Conservation (phyloP, 2,329 filamentous ascomycete species). For the Thelonectria discophora region DNA sequence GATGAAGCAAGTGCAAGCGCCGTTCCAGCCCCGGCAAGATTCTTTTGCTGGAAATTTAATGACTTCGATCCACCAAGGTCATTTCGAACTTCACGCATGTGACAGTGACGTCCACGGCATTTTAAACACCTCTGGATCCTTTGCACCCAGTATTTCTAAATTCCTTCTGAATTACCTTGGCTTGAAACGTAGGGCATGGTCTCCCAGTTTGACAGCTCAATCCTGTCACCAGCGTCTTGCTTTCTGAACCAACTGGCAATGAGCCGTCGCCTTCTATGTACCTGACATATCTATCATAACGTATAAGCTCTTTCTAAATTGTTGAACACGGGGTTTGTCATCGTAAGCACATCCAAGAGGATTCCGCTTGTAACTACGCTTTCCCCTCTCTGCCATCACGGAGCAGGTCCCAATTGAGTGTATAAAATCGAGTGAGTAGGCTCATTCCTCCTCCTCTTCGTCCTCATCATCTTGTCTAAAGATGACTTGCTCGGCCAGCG, state of each 20-base stretch:
- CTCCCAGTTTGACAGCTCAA: neutral
- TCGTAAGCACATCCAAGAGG: neutral
- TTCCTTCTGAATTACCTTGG: neutral
- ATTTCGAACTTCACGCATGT: conserved; percentile 12
- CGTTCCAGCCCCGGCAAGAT: neutral
- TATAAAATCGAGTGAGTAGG: neutral
- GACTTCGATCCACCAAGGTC: conserved; percentile 4
- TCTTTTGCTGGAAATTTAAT: neutral
- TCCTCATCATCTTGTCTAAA: conserved; percentile 75
- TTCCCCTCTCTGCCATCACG: neutral
- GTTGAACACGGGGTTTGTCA: neutral
- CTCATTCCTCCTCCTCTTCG: conserved; percentile 53
- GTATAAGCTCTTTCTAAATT: neutral
- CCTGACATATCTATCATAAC: neutral
- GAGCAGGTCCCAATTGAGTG: neutral
- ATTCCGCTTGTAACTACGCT: neutral
- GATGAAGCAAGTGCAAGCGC: neutral
- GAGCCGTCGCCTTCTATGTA: neutral
- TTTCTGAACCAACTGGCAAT: neutral
- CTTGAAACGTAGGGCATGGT: too few relatives aligned
- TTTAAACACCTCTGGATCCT: neutral
- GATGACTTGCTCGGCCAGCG: conserved; percentile 88
- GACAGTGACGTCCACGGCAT: conserved; percentile 22
- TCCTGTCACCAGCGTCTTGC: neutral
- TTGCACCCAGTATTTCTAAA: neutral